Base-by-base conservation (phyloP, 1,284 basidiomycete species). In the Papiliotrema laurentii region DNA sequence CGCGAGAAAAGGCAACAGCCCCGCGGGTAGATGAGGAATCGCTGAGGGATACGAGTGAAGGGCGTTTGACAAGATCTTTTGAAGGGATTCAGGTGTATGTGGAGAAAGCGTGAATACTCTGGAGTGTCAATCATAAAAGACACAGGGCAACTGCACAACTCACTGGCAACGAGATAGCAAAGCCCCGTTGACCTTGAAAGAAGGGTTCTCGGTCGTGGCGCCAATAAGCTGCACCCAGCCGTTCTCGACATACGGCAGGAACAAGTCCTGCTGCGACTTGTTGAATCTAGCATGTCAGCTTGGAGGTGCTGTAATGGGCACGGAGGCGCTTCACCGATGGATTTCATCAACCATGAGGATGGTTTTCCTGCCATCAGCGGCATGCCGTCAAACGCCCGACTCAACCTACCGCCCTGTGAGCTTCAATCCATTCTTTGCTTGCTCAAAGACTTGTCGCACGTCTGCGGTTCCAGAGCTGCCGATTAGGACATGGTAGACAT, bases 141-240 rank as follows among this genome's bases (percentile, higher is more conserved):
- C 79, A 78, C 9, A 78, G 78, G 5, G 79, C 78, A 3, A 24
- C 81, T 18, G 11, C 22, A 3, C 21, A 30, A 75, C 80, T 63
- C 55, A 84, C 86, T 87, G 81, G 71, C 88, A 89, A 39, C 89
- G 81, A 60, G 86, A 88, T 33, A 91, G 74, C 31, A 92, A 75
- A 4, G 89, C 86, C 30, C 81, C 81, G 43, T 82, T 87, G 36
- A 89, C 71, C 59, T 86, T 88, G 76, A 93, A 94, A 1, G 87
- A 89, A 0, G 90, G 90, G 62, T 94, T 94, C 69, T 94, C 90
- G 0, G 90, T 94, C 2, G 90, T 94, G 1, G 90, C 89, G 16
- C 88, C 88, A 53, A 94, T 82, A 30, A 93, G 76, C 78, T 86
- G 85, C 21, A 90, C 81, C 56, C 81, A 80, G 2, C 88, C 88